Evolutionary conservation across 768 basidiomycete genomes (phyloP).

Genomic region (Strobilomyces echinocephalus): DNA sequence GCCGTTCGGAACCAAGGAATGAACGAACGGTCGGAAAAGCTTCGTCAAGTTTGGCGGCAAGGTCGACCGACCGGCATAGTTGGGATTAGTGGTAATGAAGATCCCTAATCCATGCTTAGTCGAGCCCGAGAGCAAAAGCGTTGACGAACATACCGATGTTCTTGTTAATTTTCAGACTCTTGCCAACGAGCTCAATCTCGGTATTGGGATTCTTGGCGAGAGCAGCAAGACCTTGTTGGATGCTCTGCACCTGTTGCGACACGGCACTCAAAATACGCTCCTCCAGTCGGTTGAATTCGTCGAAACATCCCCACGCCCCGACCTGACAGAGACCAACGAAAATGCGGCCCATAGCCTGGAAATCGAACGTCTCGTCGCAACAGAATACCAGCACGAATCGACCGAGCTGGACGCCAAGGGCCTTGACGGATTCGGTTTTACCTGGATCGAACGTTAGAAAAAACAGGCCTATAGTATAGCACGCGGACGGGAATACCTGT

Average conservation of each 20-base stretch:
- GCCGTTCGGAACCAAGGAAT: not conserved
- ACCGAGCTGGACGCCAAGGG: conserved; percentile 93
- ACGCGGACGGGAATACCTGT: conserved; percentile 53
- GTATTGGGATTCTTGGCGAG: conserved; percentile 77
- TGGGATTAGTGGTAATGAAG: conserved; percentile 98
- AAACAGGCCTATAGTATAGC: not conserved
- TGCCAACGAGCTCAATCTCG: conserved; percentile 95
- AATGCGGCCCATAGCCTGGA: conserved; percentile 99
- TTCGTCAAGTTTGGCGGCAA: conserved; percentile 86
- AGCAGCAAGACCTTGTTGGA: conserved; percentile 90
- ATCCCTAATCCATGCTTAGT: conserved; percentile 53
- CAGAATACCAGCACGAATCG: conserved; percentile 99
- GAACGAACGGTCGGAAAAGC: conserved; percentile 82
- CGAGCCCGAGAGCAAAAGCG: not conserved
- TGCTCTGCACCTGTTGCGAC: conserved; percentile 97
- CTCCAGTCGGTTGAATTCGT: conserved; percentile 97
- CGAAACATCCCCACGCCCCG: conserved; percentile 98
- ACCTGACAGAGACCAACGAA: conserved; percentile 99
- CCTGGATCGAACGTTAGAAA: conserved; percentile 41
- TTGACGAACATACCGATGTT: conserved; percentile 65
- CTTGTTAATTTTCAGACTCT: conserved; percentile 86
- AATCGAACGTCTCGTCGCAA: conserved; percentile 99
- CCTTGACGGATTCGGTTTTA: conserved; percentile 99
- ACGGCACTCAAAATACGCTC: conserved; percentile 97
- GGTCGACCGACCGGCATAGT: conserved; percentile 95